These are phyloP conservation scores for Phytopythium oedochilum DNA, from an alignment of 352 stramenopile species.

Conservation along the genomic window DNA sequence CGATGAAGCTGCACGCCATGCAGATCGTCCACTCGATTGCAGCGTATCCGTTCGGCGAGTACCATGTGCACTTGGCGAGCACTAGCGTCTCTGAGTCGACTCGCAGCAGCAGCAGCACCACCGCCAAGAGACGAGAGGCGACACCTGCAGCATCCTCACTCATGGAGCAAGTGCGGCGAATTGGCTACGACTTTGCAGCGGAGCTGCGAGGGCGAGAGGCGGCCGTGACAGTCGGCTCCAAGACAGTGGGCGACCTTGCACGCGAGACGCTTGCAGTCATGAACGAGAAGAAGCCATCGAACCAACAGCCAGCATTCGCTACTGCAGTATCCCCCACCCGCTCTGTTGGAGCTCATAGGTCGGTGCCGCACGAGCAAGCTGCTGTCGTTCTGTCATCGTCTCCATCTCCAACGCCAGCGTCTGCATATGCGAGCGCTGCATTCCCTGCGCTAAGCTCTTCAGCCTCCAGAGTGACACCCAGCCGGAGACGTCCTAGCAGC, in stretches of 20 bases:
- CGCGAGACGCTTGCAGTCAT: conserved; percentile 52
- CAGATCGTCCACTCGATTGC: conserved; percentile 45
- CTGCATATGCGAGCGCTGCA: neutral
- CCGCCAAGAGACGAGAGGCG: neutral
- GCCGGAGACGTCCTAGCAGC: neutral
- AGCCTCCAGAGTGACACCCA: neutral
- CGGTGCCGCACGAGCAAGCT: neutral
- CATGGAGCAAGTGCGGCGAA: conserved; percentile 52
- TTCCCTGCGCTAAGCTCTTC: neutral
- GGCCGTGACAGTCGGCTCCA: conserved; percentile 25
- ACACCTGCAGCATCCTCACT: conserved; percentile 7
- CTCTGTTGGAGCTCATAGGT: neutral
- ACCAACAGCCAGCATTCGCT: conserved; percentile 6
- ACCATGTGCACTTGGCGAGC: conserved; percentile 29
- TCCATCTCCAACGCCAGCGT: neutral
- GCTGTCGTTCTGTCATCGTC: neutral
- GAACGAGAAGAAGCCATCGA: conserved; percentile 18
- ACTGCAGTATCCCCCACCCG: neutral
- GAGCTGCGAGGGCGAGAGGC: conserved; percentile 38
- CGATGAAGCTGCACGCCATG: conserved; percentile 46
- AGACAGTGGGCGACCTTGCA: conserved; percentile 57
- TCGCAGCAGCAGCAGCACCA: conserved; percentile 3
- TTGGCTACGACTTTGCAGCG: conserved; percentile 52
- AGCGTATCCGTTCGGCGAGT: conserved; percentile 60
- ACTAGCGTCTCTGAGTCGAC: neutral